Evolutionary conservation across 2,329 filamentous ascomycete genomes (phyloP).

Genomic region (Aphanocladium album): DNA sequence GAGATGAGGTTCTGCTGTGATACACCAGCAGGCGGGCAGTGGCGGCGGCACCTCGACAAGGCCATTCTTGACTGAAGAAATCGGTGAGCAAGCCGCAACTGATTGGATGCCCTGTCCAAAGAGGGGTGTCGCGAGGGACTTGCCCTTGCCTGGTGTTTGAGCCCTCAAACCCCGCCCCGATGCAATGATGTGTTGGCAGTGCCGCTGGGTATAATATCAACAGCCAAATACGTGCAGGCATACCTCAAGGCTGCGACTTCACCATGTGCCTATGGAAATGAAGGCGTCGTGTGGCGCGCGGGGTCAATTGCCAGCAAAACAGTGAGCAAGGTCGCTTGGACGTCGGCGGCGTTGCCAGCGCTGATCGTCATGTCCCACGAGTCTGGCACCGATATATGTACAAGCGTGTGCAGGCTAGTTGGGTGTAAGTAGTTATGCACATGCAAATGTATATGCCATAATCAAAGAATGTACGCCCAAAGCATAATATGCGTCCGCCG

Average conservation of each 20-base stretch:
- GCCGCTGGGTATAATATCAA: conserved; percentile 11
- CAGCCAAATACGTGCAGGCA: conserved; percentile 1
- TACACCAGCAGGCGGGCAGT: not conserved
- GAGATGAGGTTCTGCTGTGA: conserved; percentile 9
- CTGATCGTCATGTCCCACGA: conserved; percentile 13
- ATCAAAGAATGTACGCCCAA: not conserved
- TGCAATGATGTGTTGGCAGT: conserved; percentile 16
- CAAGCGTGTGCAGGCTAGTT: conserved; percentile 4
- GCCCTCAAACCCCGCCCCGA: conserved; percentile 12
- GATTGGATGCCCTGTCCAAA: conserved; percentile 10
- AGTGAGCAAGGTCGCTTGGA: conserved; percentile 8
- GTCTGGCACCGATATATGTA: conserved; percentile 9
- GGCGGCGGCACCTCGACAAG: conserved; percentile 4
- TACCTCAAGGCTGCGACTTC: conserved; percentile 5
- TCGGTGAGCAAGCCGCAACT: conserved; percentile 9
- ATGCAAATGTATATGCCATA: conserved; percentile 3
- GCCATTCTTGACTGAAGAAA: conserved; percentile 7
- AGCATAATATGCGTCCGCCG: not conserved
- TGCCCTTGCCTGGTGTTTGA: conserved; percentile 4
- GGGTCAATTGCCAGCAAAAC: conserved; percentile 10
- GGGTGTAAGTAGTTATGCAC: conserved; percentile 2
- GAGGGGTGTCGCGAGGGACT: conserved; percentile 10
- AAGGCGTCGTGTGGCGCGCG: conserved; percentile 14
- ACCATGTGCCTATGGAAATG: conserved; percentile 7
- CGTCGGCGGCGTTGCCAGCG: conserved; percentile 11